A percentile compares a stretch with the other conserved stretches of the same genome.
Evolutionary conservation across 208 protist species (phyloP).

Genomic region (Trypanosomatidae sp.): DNA sequence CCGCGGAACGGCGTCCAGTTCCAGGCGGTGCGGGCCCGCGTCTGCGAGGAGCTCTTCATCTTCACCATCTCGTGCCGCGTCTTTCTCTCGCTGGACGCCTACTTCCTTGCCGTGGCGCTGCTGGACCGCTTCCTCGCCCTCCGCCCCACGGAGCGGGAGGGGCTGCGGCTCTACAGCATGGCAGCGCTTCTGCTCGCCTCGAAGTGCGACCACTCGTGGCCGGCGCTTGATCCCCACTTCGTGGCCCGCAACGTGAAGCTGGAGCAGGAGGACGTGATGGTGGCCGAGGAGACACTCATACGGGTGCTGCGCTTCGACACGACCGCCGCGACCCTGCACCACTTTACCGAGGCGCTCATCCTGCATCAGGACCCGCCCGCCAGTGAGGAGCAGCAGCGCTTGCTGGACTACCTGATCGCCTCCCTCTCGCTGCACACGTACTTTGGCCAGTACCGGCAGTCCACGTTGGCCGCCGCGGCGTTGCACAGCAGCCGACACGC

Average conservation of each 20-base stretch:
- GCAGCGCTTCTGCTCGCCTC: constrained; percentile 95
- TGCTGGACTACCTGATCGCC: constrained; percentile 60
- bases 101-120: constrained; percentile 72
- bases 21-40: constrained; percentile 28
- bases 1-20: constrained; percentile 11
- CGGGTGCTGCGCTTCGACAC: constrained; percentile 45
- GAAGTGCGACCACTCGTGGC: constrained; percentile 99
- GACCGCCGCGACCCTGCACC: constrained; percentile 41
- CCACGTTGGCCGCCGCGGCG: constrained; percentile 55
- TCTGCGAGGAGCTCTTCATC: constrained; percentile 48
- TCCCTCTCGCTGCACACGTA: constrained; percentile 56
- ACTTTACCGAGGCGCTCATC: constrained; percentile 49
- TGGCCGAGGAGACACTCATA: constrained; percentile 51
- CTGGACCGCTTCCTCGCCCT: constrained; percentile 83
- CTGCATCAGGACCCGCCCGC: constrained; percentile 64
- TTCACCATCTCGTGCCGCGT: constrained; percentile 29
- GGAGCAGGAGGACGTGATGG: constrained; percentile 46
- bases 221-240: constrained; percentile 81
- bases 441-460: constrained; percentile 52
- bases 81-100: constrained; percentile 61
- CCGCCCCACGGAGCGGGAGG: constrained; percentile 43
- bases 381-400: constrained; percentile 36
- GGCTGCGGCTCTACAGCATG: constrained; percentile 68
- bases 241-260: constrained; percentile 91
- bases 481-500: constrained; percentile 65